Evolutionary conservation across 1,139 yeast genomes (phyloP), one percentile per base, ranked within the genome.

Genomic region (Debaryomyces coudertii): DNA sequence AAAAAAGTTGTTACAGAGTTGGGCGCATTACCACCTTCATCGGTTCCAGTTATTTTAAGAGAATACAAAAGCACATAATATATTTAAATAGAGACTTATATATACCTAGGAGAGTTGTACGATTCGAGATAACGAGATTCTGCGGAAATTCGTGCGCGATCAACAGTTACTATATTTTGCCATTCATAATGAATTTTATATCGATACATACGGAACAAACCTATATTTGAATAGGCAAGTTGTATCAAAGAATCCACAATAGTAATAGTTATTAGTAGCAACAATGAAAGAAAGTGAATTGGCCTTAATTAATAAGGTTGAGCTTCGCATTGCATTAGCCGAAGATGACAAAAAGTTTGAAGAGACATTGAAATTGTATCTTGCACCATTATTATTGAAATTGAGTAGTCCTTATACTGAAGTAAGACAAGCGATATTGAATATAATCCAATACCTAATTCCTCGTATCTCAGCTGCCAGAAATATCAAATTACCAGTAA

Each of bases 11-110:
- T 95, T 43, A 93, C 99, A 1, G 99, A 93, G 63, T 82, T 92
- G 52, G 99, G 99, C 20, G 90, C 96, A 4, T 76, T 95, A 54
- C 99, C 99, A 5, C 96, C 99, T 37, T 88, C 96, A 7, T 90
- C 98, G 1, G 98, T 93, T 49, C 99, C 99, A 25, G 98, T 93
- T 37, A 90, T 93, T 51, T 76, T 93, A 58, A 82, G 98, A 68
- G 99, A 93, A 65, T 93, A 93, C 67, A 89, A 89, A 67, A 77
- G 76, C 56, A 70, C 75, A 49, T 66, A 69, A 62, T 34, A 7
- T 15, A 23, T 16, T 14, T 28, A 15, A 28, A 36, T 44, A 36
- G 30, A 43, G n/a, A 31, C 24, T 12, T 34, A 18, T 15, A 18
- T 15, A 25, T 41, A 24, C 23, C 6, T 22, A 29, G 7, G 18